Evolutionary conservation across 768 basidiomycete genomes (phyloP), one percentile per base, ranked within the genome.

Genomic region (Leccinum imitatum): DNA sequence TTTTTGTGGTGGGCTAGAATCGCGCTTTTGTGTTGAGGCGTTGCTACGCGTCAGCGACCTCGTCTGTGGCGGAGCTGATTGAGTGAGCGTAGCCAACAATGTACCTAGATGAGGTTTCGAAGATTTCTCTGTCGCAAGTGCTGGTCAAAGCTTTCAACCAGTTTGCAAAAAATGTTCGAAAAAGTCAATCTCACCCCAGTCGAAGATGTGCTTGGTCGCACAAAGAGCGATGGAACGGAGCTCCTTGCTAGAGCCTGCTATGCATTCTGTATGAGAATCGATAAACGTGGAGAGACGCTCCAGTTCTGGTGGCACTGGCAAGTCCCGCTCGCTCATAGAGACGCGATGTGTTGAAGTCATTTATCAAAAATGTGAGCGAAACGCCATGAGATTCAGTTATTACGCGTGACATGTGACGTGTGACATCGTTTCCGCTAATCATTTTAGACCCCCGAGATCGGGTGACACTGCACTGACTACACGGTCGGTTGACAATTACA

Each of bases 201-300:
- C 89, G 64, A 92, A 94, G 14, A 91, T 73, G 67, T 82, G 84
- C 76, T 91, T 90, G 21, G 87, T 75, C n/a, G 90, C 89, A 56
- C 76, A 71, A 27, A 93, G 75, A 17, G 90, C 86, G 53, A 84
- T 81, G 55, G 73, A 69, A 47, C 81, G 80, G 30, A 91, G 78
- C 46, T 82, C 81, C 50, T 74, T 64, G 70, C 76, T 84, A 50
- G 86, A 84, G 10, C 73, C 68, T n/a, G 82, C 82, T 60, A 92
- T 74, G 8, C 74, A 76, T 69, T 89, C 83, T 25, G 83, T 79
- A 31, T 76, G 75, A 41, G 79, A 75, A 35, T 85, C 84, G 11
- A 91, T 72, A 33, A 87, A 69, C n/a, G 72, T 70, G 21, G 87
- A 82, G 46, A 91, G 79, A 50, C 65, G 66, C 46, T 72, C 72